Evolutionary conservation across 768 basidiomycete genomes (phyloP).

Genomic region (Lactarius evosmus): DNA sequence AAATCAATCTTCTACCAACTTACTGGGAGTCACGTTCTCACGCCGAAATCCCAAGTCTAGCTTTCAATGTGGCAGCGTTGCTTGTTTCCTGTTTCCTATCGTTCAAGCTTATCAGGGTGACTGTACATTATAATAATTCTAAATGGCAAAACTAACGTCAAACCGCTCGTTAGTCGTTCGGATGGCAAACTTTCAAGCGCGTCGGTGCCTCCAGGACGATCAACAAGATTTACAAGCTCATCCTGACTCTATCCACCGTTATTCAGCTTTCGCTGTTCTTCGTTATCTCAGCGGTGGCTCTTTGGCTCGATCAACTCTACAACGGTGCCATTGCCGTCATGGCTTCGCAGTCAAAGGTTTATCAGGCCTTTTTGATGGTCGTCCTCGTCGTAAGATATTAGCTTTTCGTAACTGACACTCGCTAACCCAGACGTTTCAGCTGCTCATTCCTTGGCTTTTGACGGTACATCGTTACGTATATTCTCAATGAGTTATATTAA

Average conservation of each 20-base stretch:
- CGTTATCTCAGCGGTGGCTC: slow-evolving; percentile 60
- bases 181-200: slow-evolving; percentile 88
- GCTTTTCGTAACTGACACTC: slow-evolving; percentile 3
- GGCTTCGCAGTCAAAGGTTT: slow-evolving; percentile 44
- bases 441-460: slow-evolving; percentile 68
- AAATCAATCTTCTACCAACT: slow-evolving; percentile 49
- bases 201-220: slow-evolving; percentile 73
- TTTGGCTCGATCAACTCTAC: slow-evolving; percentile 77
- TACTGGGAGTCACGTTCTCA: slow-evolving; percentile 62
- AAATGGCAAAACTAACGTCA: neutral
- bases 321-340: slow-evolving; percentile 61
- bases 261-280: slow-evolving; percentile 80
- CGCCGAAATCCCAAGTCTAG: slow-evolving; percentile 64
- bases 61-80: slow-evolving; percentile 58
- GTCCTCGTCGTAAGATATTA: slow-evolving; percentile 54
- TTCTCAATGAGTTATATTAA: slow-evolving; percentile 3
- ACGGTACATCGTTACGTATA: slow-evolving; percentile 38
- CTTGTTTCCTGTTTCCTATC: slow-evolving; percentile 61
- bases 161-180: slow-evolving; percentile 49
- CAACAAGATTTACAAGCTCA: slow-evolving; percentile 70
- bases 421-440: slow-evolving; percentile 37
- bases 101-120: slow-evolving; percentile 72
- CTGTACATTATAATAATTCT: slow-evolving; percentile 8
- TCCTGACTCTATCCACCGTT: slow-evolving; percentile 64
- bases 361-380: slow-evolving; percentile 53